Conservation (phyloP, 345 rosid species). For the Geranium brycei region DNA sequence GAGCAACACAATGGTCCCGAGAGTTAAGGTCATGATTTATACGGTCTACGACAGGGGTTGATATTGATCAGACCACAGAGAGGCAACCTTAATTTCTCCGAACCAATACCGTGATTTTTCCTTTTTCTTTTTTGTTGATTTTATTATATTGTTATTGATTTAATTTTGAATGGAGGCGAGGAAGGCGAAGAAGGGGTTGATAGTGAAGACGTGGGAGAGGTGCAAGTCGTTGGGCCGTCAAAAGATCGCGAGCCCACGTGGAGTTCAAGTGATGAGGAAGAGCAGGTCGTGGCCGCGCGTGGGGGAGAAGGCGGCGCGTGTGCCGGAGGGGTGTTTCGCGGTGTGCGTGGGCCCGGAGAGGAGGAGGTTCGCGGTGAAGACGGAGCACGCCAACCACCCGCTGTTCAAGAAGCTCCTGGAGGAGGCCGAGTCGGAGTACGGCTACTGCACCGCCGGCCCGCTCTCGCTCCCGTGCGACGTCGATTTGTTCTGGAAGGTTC, state of each 20-base stretch:
- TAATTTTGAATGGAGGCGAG: slow-evolving; percentile 12
- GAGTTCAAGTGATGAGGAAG: slow-evolving; percentile 7
- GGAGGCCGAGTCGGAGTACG: slow-evolving; percentile 61
- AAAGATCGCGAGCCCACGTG: background rate
- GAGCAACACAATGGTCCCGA: slow-evolving; percentile 34
- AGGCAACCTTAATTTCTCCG: no score
- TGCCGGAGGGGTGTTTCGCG: slow-evolving; percentile 52
- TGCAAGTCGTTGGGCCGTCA: slow-evolving; percentile 32
- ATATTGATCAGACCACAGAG: background rate
- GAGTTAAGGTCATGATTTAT: slow-evolving; percentile 22
- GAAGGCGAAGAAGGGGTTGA: slow-evolving; percentile 23
- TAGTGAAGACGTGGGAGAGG: slow-evolving; percentile 36
- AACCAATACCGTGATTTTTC: no score
- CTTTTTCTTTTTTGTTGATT: no score
- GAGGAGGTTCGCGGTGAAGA: slow-evolving; percentile 44
- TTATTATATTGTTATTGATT: background rate
- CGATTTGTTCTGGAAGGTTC: slow-evolving; percentile 29
- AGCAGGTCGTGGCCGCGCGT: slow-evolving; percentile 23
- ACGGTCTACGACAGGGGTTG: slow-evolving; percentile 31
- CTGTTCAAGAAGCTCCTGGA: slow-evolving; percentile 44
- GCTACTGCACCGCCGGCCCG: slow-evolving; percentile 46
- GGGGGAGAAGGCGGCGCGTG: slow-evolving; percentile 12
- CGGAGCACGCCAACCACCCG: slow-evolving; percentile 49
- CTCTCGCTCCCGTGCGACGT: slow-evolving; percentile 56
- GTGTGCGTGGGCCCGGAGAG: slow-evolving; percentile 52